Evolutionary conservation across 2,329 filamentous ascomycete species (phyloP).

Genomic region (Arthrobotrys musiformis): DNA sequence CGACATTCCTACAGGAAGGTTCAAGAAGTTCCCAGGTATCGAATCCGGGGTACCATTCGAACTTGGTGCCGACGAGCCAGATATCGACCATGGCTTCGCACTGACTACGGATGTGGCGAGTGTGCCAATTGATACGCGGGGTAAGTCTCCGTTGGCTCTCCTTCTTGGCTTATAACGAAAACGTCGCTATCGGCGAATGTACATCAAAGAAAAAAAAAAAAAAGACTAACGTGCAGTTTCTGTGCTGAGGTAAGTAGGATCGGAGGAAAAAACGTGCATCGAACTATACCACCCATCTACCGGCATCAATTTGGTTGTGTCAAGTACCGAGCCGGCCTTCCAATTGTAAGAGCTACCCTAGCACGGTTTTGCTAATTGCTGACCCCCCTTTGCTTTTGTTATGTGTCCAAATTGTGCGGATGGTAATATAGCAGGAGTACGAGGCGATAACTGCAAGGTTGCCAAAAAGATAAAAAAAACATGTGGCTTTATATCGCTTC

Average conservation of each 20-base stretch:
- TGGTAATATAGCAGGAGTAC: slow-evolving; percentile 10
- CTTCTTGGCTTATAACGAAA: background rate
- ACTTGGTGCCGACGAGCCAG: slow-evolving; percentile 76
- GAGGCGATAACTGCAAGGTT: too few relatives aligned
- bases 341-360: slow-evolving; percentile 71
- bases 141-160: slow-evolving; percentile 55
- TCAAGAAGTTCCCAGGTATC: slow-evolving; percentile 71
- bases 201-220: too few relatives aligned
- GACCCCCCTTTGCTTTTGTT: slow-evolving; percentile 25
- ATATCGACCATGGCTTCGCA: slow-evolving; percentile 92
- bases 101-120: slow-evolving; percentile 72
- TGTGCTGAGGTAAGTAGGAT: slow-evolving; percentile 54
- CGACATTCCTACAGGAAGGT: slow-evolving; percentile 45
- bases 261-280: slow-evolving; percentile 70
- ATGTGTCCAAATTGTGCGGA: slow-evolving; percentile 13
- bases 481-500: too few relatives aligned
- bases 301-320: slow-evolving; percentile 83
- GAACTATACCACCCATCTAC: slow-evolving; percentile 78
- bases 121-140: slow-evolving; percentile 75
- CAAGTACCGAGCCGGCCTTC: slow-evolving; percentile 93
- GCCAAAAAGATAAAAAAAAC: too few relatives aligned
- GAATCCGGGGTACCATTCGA: slow-evolving; percentile 75
- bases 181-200: slow-evolving; percentile 3
- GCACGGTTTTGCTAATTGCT: slow-evolving; percentile 31
- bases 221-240: background rate